These are phyloP conservation scores for Fusarium liriodendri DNA, from an alignment of 2,329 filamentous ascomycete genomes.

Conservation along the genomic window DNA sequence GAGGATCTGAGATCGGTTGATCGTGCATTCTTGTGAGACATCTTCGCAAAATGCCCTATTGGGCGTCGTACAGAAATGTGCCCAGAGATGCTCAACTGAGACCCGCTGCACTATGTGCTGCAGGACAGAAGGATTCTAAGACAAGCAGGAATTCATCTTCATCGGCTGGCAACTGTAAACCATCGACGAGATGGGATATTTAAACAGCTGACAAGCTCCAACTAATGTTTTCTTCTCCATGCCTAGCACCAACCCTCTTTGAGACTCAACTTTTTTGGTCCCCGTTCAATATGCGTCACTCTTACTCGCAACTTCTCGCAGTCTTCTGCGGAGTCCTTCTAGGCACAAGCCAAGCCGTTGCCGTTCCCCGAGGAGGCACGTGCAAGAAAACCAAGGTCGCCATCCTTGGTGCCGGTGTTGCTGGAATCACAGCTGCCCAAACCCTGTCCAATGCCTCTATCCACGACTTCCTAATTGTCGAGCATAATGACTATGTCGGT, in stretches of 20 bases:
- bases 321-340: slow-evolving; percentile 16
- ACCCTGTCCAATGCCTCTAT: slow-evolving; percentile 70
- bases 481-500: slow-evolving; percentile 71
- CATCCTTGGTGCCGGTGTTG: slow-evolving; percentile 66
- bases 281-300: slow-evolving; percentile 6
- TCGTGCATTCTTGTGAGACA: neutral
- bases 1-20: neutral
- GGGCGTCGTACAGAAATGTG: neutral
- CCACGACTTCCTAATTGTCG: slow-evolving; percentile 72
- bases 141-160: neutral
- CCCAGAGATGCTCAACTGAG: neutral
- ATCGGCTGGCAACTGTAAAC: neutral
- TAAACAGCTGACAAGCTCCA: neutral
- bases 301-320: slow-evolving; percentile 3
- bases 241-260: neutral
- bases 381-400: slow-evolving; percentile 48
- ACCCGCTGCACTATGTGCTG: neutral
- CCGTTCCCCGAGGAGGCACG: slow-evolving; percentile 14
- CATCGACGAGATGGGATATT: neutral
- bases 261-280: neutral
- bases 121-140: neutral
- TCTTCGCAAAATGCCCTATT: neutral
- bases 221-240: neutral
- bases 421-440: slow-evolving; percentile 74
- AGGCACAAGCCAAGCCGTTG: slow-evolving; percentile 13